Percentiles rank a stretch among this genome's conserved stretches.
These are phyloP conservation scores for Strigomonas galati DNA, from an alignment of 208 protist genomes.

Conservation along the genomic window DNA sequence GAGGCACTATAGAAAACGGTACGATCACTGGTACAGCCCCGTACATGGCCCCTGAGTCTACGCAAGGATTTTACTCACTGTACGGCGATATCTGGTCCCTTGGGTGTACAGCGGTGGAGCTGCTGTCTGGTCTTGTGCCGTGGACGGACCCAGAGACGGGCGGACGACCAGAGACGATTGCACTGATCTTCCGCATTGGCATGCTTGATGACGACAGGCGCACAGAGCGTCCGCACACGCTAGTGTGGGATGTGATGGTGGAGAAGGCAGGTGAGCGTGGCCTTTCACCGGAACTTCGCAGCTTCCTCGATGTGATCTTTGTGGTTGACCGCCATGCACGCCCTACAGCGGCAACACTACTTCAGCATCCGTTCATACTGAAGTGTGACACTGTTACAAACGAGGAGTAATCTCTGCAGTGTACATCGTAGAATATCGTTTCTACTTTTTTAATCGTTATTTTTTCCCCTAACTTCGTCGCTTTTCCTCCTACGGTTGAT, in stretches of 20 bases:
- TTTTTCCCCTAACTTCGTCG: no score
- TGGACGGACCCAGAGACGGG: no score
- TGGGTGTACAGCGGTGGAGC: constrained; percentile 72
- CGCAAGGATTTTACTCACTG: constrained; percentile 46
- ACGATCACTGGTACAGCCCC: constrained; percentile 59
- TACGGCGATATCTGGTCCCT: constrained; percentile 85
- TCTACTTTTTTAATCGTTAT: no score
- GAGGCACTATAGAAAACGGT: constrained; percentile 25
- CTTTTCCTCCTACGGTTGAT: no score
- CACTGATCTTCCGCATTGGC: no score
- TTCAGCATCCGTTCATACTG: constrained; percentile 52
- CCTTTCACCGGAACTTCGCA: constrained; percentile 24
- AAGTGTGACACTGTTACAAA: no score
- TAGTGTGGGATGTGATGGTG: constrained; percentile 16
- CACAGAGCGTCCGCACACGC: neutral
- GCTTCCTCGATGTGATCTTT: constrained; percentile 48
- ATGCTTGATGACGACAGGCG: constrained; percentile 33
- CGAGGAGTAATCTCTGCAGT: no score
- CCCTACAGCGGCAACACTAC: constrained; percentile 38
- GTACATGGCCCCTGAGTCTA: constrained; percentile 75
- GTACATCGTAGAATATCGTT: no score
- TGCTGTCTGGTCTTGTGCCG: no score
- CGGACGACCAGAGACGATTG: no score
- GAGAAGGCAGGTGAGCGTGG: constrained; percentile 21
- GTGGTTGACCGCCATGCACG: constrained; percentile 41